Base-by-base conservation (phyloP, 768 basidiomycete species). In the Mycena capillaripes region DNA sequence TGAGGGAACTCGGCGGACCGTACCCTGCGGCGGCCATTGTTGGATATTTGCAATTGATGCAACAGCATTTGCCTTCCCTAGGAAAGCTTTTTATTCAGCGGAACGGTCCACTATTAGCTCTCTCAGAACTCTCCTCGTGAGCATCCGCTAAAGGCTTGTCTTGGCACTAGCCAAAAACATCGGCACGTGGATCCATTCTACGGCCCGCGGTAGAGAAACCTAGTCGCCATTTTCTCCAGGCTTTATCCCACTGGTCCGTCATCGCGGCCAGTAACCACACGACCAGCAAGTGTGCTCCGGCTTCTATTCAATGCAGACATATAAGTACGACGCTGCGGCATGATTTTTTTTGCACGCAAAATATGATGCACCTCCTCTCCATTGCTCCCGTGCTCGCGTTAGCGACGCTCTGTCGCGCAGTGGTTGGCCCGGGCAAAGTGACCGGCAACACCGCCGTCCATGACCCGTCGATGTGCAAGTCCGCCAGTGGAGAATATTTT, bases 401-500 rank as follows among this genome's bases (percentile, higher is more conserved):
- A 16, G 66, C 74, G 29, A 56, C 61, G 23, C 42, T 56, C 34
- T 57, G 44, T 19, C 66, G 58, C n/a, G 80, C 81, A 40, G 77
- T 82, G 17, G 81, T 83, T 8, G 84, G 82, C 3, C 85, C 85
- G 38, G 83, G 82, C 8, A 55, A 50, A 8, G 85, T 86, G 32
- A 84, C 84, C 2, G 84, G 85, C 25, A 82, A 85, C 67, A 86
- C 83, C 27, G 80, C 82, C 8, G 85, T 86, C 4, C 86, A 86
- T 71, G 87, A 88, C 71, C 87, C 87, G 3, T 83, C 86, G 4
- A 83, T 88, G 78, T 89, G 88, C 80, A 87, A 86, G 70, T 87
- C 89, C 71, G 81, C 79, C 34, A 75, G 75, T 40, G 87, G 87
- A 27, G 85, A 79, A 66, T 89, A 86, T 65, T 89, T 83, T 69